Percentiles rank a stretch among this genome's conserved stretches.
Evolutionary conservation across 2,329 filamentous ascomycete species (phyloP).

Genomic region (Aspergillus novoparasiticus): DNA sequence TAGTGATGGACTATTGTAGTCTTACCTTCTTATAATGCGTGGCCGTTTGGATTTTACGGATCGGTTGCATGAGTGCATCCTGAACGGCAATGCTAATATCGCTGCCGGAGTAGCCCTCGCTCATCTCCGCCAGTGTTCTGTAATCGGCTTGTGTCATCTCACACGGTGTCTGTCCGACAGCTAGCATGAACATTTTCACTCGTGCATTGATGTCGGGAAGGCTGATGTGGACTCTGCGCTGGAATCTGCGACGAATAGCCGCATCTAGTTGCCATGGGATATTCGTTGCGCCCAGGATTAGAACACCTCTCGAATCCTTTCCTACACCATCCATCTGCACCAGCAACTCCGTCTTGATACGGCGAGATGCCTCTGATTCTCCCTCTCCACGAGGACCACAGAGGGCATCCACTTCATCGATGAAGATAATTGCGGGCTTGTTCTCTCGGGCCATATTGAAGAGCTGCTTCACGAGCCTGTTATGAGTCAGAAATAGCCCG

Average conservation of each 20-base stretch:
- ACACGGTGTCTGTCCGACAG: slow-evolving; percentile 90
- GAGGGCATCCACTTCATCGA: slow-evolving; percentile 95
- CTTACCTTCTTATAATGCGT: slow-evolving; percentile 94
- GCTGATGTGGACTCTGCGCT: slow-evolving; percentile 92
- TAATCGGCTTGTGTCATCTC: slow-evolving; percentile 78
- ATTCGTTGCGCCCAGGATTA: slow-evolving; percentile 95
- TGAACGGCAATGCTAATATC: slow-evolving; percentile 97
- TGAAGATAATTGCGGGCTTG: slow-evolving; percentile 97
- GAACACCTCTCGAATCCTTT: slow-evolving; percentile 88
- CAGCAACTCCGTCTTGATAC: slow-evolving; percentile 97
- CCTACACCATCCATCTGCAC: slow-evolving; percentile 99
- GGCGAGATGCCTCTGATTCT: slow-evolving; percentile 93
- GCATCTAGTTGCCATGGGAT: slow-evolving; percentile 98
- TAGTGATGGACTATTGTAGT: background rate
- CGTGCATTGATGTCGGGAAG: slow-evolving; percentile 84
- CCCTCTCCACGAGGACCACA: slow-evolving; percentile 92
- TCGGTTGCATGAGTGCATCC: slow-evolving; percentile 94
- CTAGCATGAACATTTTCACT: slow-evolving; percentile 93
- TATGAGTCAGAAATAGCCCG: slow-evolving; percentile 12
- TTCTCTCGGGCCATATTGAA: slow-evolving; percentile 99
- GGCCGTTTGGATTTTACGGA: slow-evolving; percentile 93
- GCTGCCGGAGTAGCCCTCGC: slow-evolving; percentile 92
- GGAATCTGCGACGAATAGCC: slow-evolving; percentile 93
- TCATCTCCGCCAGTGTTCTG: slow-evolving; percentile 74
- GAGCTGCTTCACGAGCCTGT: slow-evolving; percentile 87